Percentiles rank a stretch among this genome's conserved stretches.
Conservation (phyloP, 768 basidiomycete species). For the Lactifluus volemus region DNA sequence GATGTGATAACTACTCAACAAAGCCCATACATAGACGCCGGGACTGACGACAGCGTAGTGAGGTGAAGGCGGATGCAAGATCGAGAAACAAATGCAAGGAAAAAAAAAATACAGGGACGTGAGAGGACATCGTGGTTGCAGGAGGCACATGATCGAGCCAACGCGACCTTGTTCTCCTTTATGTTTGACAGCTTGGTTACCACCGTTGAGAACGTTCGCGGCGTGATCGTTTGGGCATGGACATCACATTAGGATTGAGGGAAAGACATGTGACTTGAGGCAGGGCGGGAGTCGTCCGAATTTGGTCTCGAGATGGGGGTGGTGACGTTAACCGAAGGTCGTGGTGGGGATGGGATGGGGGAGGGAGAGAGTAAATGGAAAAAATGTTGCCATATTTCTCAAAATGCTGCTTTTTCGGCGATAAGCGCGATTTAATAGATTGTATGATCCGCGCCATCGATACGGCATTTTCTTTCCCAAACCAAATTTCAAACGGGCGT, state of each 20-base stretch:
- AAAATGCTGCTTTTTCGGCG: neutral
- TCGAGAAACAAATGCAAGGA: neutral
- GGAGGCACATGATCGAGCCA: neutral
- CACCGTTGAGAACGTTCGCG: neutral
- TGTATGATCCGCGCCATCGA: slow-evolving; percentile 17
- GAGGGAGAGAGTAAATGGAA: neutral
- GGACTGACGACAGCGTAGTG: neutral
- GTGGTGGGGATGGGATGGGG: neutral
- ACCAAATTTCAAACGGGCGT: neutral
- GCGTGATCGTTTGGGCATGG: neutral
- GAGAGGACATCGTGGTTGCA: neutral
- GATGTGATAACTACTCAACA: neutral
- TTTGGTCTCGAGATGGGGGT: neutral
- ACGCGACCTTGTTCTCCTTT: neutral
- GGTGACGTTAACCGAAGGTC: neutral
- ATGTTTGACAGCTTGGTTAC: neutral
- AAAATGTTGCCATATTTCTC: neutral
- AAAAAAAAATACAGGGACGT: neutral
- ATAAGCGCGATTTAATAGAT: slow-evolving; percentile 9
- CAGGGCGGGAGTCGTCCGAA: neutral
- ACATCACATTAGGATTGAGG: neutral
- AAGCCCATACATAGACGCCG: slow-evolving; percentile 1
- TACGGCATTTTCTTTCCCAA: slow-evolving; percentile 7
- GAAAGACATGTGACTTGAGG: neutral
- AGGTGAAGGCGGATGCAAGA: neutral